phyloP scores from a whole-genome alignment of 805 yeast species.

The Ogataea degrootiae region DNA sequence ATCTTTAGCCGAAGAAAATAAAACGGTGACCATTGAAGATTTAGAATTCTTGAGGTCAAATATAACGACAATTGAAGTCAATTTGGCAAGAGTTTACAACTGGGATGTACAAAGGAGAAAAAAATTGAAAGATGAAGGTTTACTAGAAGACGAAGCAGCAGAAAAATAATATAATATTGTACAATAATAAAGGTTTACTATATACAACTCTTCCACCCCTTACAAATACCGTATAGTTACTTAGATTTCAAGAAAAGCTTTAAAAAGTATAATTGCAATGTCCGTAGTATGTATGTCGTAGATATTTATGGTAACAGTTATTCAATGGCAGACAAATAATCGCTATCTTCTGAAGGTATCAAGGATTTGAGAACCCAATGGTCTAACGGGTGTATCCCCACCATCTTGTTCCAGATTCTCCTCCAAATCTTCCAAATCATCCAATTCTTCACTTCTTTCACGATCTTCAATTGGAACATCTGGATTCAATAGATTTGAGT shows the following conservation, averaged over 20 bases:
- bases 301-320: neutral
- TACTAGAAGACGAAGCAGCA: neutral
- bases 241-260: neutral
- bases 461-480: conserved; percentile 1
- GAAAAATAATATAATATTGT: conserved; percentile 2
- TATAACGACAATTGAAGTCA: conserved; percentile 96
- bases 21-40: conserved; percentile 69
- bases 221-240: neutral
- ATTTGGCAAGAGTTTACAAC: conserved; percentile 86
- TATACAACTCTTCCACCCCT: conserved; percentile 5
- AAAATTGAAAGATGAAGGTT: conserved; percentile 35
- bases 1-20: conserved; percentile 53
- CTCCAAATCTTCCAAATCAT: conserved; percentile 12
- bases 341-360: conserved; percentile 47
- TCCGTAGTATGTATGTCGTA: neutral
- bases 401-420: conserved; percentile 22
- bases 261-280: neutral
- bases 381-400: conserved; percentile 56
- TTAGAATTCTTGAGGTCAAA: conserved; percentile 79
- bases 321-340: conserved; percentile 7
- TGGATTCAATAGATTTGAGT: conserved; percentile 1
- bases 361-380: conserved; percentile 55
- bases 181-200: neutral
- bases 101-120: conserved; percentile 83
- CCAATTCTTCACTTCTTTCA: conserved; percentile 1